phyloP scores from a whole-genome alignment of 345 rosid species.

The Populus nigra region DNA sequence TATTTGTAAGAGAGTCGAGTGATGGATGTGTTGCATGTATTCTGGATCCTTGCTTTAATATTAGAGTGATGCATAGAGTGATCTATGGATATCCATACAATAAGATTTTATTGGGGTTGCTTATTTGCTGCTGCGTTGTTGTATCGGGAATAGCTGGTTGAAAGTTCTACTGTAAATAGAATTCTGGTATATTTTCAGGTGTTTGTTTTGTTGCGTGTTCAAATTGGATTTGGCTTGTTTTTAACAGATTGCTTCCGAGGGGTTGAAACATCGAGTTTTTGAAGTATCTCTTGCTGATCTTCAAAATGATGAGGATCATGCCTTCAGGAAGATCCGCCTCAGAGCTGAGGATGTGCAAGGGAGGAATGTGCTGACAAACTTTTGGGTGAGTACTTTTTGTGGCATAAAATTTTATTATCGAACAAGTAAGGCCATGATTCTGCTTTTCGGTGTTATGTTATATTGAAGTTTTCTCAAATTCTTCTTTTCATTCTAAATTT shows the following conservation, averaged over 20 bases:
- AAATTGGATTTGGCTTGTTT: background rate
- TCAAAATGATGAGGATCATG: slow-evolving; percentile 75
- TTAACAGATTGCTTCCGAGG: slow-evolving; percentile 90
- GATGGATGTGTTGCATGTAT: too few species aligned
- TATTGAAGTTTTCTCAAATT: background rate
- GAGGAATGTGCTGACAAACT: slow-evolving; percentile 30
- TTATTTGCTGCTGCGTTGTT: too few species aligned
- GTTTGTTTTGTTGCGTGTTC: background rate
- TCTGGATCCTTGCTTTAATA: too few species aligned
- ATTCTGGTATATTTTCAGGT: background rate
- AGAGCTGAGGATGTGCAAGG: slow-evolving; percentile 99
- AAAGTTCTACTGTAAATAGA: background rate
- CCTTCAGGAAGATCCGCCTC: slow-evolving; percentile 89
- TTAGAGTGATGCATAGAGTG: too few species aligned
- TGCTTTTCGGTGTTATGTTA: background rate
- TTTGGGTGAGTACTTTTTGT: slow-evolving; percentile 18
- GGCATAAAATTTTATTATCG: too few species aligned
- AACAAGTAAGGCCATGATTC: too few species aligned
- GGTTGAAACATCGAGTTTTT: slow-evolving; percentile 84
- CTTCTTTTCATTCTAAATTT: background rate
- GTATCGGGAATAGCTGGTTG: too few species aligned
- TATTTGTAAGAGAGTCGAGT: too few species aligned
- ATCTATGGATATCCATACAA: too few species aligned
- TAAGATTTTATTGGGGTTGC: too few species aligned
- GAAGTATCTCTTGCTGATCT: slow-evolving; percentile 94